Percentiles rank a stretch among this genome's conserved stretches.
These are phyloP conservation scores for Aspergillus panamensis DNA, from an alignment of 495 filamentous ascomycete species.

Conservation along the genomic window DNA sequence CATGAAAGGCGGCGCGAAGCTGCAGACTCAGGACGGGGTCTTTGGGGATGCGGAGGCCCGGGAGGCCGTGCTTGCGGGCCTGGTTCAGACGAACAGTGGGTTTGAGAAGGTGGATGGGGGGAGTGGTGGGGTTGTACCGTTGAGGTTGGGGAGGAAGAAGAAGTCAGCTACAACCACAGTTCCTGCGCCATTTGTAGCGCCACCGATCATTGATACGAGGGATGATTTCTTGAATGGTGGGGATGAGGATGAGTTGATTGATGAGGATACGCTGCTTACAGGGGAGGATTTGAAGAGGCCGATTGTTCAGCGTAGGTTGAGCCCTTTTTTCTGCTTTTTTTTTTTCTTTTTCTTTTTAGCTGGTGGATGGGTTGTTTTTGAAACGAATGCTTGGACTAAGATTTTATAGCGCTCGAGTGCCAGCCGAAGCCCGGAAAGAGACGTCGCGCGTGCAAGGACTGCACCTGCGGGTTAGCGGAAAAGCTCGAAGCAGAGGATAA, in stretches of 20 bases:
- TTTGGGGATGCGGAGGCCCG: slow-evolving; percentile 45
- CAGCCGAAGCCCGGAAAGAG: slow-evolving; percentile 79
- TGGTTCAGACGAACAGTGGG: slow-evolving; percentile 57
- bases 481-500: slow-evolving; percentile 77
- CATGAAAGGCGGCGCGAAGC: slow-evolving; percentile 66
- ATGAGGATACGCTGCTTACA: slow-evolving; percentile 80
- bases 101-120: slow-evolving; percentile 71
- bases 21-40: slow-evolving; percentile 65
- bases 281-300: slow-evolving; percentile 75
- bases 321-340: not conserved
- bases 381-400: not conserved
- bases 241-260: slow-evolving; percentile 76
- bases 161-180: slow-evolving; percentile 30
- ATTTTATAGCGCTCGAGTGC: slow-evolving; percentile 70
- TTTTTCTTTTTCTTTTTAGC: not conserved
- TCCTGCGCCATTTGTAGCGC: not conserved
- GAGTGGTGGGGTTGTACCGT: slow-evolving; percentile 62
- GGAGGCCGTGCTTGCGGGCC: slow-evolving; percentile 79
- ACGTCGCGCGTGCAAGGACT: slow-evolving; percentile 94
- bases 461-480: slow-evolving; percentile 84
- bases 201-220: slow-evolving; percentile 24
- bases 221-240: slow-evolving; percentile 34
- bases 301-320: slow-evolving; percentile 68
- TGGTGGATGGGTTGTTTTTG: not conserved
- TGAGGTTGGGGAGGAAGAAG: slow-evolving; percentile 63